Evolutionary conservation across 768 basidiomycete species (phyloP), one percentile per base, ranked within the genome.

Genomic region (Calvatia gigantea): DNA sequence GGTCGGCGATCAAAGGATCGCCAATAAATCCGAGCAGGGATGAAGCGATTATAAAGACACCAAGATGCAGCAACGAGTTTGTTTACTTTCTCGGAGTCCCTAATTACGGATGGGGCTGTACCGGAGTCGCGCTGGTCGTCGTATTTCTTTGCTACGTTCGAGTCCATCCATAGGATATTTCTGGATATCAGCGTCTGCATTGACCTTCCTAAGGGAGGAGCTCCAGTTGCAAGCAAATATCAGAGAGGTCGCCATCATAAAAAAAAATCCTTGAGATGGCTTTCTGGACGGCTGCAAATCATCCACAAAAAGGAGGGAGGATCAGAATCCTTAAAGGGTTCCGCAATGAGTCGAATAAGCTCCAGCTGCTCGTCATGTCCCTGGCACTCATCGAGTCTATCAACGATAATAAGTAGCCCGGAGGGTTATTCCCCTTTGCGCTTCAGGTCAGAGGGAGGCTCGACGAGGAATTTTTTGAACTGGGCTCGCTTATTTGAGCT

Each of bases 281-380:
- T 12, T 47, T 62, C 58, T 15, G 56, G 51, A 5, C 61, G 51
- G 33, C 61, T 62, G 41, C 55, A n/a, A 2, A 62, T 43, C 6
- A 59, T 6, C 46, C 31, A 49, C n/a, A 54, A 14, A 6, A 48
- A 17, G n/a, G 58, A n/a, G n/a, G n/a, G n/a, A n/a, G n/a, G n/a
- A n/a, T n/a, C n/a, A n/a, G n/a, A n/a, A n/a, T n/a, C n/a, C n/a
- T n/a, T n/a, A n/a, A n/a, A n/a, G n/a, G n/a, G n/a, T n/a, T n/a
- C n/a, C n/a, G n/a, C n/a, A n/a, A n/a, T n/a, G n/a, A n/a, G n/a
- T n/a, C n/a, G n/a, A n/a, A n/a, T n/a, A n/a, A n/a, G n/a, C n/a
- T n/a, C n/a, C n/a, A n/a, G n/a, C n/a, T n/a, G n/a, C n/a, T n/a
- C n/a, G n/a, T n/a, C n/a, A n/a, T n/a, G n/a, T n/a, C n/a, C n/a